A percentile compares a stretch with the other conserved stretches of the same genome.
Evolutionary conservation across 495 filamentous ascomycete species (phyloP).

Genomic region (Geopyxis carbonaria): DNA sequence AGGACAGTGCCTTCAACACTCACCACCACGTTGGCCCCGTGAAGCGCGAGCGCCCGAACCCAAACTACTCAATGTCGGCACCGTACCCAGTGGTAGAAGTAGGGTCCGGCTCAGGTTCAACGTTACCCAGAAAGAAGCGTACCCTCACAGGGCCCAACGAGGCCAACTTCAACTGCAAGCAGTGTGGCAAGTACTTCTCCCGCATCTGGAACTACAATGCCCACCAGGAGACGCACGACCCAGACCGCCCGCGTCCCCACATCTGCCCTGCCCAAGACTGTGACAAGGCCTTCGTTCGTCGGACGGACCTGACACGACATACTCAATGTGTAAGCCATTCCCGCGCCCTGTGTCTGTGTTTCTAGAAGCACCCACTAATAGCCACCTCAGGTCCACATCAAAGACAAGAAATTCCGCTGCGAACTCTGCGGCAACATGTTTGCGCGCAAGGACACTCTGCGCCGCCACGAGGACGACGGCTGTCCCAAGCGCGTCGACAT

Average conservation of each 20-base stretch:
- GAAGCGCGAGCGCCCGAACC: too few relatives aligned
- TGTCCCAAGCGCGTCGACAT: slow-evolving; percentile 55
- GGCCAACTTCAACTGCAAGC: slow-evolving; percentile 58
- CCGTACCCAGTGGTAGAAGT: too few relatives aligned
- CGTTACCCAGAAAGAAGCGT: slow-evolving; percentile 26
- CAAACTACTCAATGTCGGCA: too few relatives aligned
- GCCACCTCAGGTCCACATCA: slow-evolving; percentile 44
- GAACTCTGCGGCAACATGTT: slow-evolving; percentile 56
- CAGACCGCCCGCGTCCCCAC: slow-evolving; percentile 50
- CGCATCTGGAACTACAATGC: slow-evolving; percentile 80
- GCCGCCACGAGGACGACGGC: slow-evolving; percentile 67
- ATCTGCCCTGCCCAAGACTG: slow-evolving; percentile 47
- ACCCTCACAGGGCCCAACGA: slow-evolving; percentile 53
- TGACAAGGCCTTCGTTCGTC: slow-evolving; percentile 60
- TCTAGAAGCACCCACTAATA: slow-evolving; percentile 12
- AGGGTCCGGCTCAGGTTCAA: too few relatives aligned
- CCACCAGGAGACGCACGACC: slow-evolving; percentile 81
- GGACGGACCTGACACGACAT: slow-evolving; percentile 72
- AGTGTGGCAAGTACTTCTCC: slow-evolving; percentile 67
- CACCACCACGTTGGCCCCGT: too few relatives aligned
- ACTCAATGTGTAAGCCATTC: slow-evolving; percentile 65
- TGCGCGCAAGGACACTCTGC: slow-evolving; percentile 66
- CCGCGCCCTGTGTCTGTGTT: slow-evolving; percentile 2
- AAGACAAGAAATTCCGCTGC: slow-evolving; percentile 53
- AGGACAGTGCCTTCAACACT: too few relatives aligned